Evolutionary conservation across 2,329 filamentous ascomycete genomes (phyloP), one percentile per base, ranked within the genome.

Genomic region (Phyllosticta ampelicida): DNA sequence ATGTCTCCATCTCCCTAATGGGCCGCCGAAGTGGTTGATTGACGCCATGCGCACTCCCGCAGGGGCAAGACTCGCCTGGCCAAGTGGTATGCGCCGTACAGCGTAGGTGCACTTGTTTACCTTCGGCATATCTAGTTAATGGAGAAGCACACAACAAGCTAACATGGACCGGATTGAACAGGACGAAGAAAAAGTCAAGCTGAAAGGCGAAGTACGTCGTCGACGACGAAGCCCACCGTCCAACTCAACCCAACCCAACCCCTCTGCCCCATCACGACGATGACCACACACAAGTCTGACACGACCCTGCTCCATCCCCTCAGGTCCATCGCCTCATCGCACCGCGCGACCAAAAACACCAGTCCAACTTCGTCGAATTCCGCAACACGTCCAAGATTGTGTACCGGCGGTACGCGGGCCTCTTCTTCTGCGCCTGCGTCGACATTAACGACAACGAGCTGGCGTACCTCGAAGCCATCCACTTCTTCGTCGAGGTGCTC

Each of bases 401-500:
- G 56, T 99, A 99, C 78, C 87, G 95, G 51, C 88, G 94, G 62
- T 99, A 99, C 75, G 94, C 94, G 0, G 94, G 94, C 0, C 84
- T 99, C 60, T 99, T 99, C 83, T 99, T 99, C 79, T 99, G 94
- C 79, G 95, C 91, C 56, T 97, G 94, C 75, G 94, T 99, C 71
- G 94, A 99, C 75, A 95, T 92, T 55, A 97, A 96, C 74, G 94
- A 99, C 75, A 99, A 97, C 75, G 94, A 99, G 78, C 80, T 99
- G 61, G 92, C 94, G 23, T 97, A 90, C 70, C 81, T 99, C 60
- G 94, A 99, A 76, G 94, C 91, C 6, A 96, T 99, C 69, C 94
- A 99, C 76, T 99, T 99, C 79, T 99, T 99, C 70, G 94, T 99
- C 66, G 94, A 99, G 78, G 94, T 99, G 62, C 81, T 99, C 67